These are phyloP conservation scores for Ustilago tritici DNA, from an alignment of 1,284 basidiomycete genomes.

Conservation along the genomic window DNA sequence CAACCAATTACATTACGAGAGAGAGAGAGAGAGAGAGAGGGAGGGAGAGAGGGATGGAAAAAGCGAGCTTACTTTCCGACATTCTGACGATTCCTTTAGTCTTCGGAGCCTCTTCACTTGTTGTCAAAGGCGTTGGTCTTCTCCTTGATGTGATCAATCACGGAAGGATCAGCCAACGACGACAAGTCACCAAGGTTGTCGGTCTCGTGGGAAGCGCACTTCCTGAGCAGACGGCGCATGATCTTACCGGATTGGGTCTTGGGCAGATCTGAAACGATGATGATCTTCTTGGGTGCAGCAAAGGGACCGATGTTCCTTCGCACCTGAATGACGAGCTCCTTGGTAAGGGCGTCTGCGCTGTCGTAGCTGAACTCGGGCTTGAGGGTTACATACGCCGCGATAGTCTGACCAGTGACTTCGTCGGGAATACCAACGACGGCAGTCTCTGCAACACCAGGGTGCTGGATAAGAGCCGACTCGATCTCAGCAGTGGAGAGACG, in stretches of 20 bases:
- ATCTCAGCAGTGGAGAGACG: slow-evolving; percentile 97
- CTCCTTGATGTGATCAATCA: slow-evolving; percentile 65
- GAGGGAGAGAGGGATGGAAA: neutral
- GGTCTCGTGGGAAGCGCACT: slow-evolving; percentile 91
- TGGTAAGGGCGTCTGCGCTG: slow-evolving; percentile 80
- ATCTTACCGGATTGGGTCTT: slow-evolving; percentile 98
- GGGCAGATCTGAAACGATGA: slow-evolving; percentile 86
- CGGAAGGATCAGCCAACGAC: slow-evolving; percentile 80
- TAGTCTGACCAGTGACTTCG: slow-evolving; percentile 68
- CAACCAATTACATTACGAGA: slow-evolving; percentile 1
- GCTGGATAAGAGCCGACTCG: slow-evolving; percentile 92
- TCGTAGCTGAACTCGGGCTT: slow-evolving; percentile 81
- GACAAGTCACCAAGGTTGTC: slow-evolving; percentile 90
- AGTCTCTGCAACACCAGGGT: slow-evolving; percentile 94
- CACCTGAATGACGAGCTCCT: slow-evolving; percentile 93
- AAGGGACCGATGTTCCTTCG: slow-evolving; percentile 75
- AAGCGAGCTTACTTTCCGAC: neutral
- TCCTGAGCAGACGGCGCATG: slow-evolving; percentile 92
- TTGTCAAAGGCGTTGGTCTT: slow-evolving; percentile 53
- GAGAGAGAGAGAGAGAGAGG: neutral
- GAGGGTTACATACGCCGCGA: slow-evolving; percentile 72
- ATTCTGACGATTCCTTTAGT: neutral
- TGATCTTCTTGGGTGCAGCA: slow-evolving; percentile 88
- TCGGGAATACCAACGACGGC: slow-evolving; percentile 73
- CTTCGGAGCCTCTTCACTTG: slow-evolving; percentile 14